Conservation (phyloP, 169 alveolate species). For the Plasmodium billcollinsi region DNA sequence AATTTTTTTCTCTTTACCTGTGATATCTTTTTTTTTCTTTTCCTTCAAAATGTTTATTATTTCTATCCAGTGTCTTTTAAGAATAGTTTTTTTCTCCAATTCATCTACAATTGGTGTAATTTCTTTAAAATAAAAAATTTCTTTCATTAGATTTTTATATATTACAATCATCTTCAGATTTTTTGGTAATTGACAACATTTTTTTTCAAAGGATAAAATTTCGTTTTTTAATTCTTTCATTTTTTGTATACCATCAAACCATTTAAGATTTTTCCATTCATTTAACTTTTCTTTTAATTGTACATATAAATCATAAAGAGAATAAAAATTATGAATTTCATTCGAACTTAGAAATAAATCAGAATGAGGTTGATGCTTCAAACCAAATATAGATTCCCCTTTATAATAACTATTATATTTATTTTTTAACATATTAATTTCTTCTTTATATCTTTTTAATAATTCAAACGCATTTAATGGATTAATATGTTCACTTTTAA, state of each 20-base stretch:
- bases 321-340: slow-evolving; percentile 93
- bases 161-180: slow-evolving; percentile 77
- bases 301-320: slow-evolving; percentile 93
- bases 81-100: slow-evolving; percentile 92
- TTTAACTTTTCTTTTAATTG: slow-evolving; percentile 73
- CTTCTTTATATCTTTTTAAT: slow-evolving; percentile 79
- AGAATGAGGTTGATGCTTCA: slow-evolving; percentile 94
- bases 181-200: slow-evolving; percentile 71
- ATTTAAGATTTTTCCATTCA: slow-evolving; percentile 94
- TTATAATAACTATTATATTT: slow-evolving; percentile 92
- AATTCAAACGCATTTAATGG: slow-evolving; percentile 79
- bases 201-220: slow-evolving; percentile 92
- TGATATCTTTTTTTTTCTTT: slow-evolving; percentile 51
- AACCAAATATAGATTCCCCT: slow-evolving; percentile 96
- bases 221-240: slow-evolving; percentile 93
- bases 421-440: slow-evolving; percentile 83
- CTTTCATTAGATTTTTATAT: slow-evolving; percentile 70
- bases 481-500: slow-evolving; percentile 38
- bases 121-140: slow-evolving; percentile 72
- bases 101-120: slow-evolving; percentile 93
- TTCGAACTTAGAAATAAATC: slow-evolving; percentile 94
- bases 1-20: slow-evolving; percentile 86
- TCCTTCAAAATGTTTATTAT: slow-evolving; percentile 78
- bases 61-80: slow-evolving; percentile 95
- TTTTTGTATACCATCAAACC: slow-evolving; percentile 95